Evolutionary conservation across 306 rosid genomes (phyloP), one percentile per base, ranked within the genome.

Genomic region (Malus orientalis): DNA sequence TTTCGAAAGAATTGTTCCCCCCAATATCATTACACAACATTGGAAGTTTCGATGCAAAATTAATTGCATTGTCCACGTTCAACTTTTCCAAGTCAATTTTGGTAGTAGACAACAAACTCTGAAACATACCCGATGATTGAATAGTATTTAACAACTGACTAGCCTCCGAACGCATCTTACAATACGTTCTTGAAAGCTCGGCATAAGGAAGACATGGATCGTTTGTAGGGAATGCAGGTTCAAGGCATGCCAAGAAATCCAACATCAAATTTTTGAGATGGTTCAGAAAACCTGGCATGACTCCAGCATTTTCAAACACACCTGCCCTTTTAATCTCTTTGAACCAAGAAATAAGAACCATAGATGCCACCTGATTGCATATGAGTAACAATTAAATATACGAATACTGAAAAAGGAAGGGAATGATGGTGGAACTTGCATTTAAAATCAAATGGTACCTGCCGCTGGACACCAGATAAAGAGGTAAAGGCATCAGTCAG

Each of bases 301-400:
- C 81, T 67, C 82, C 83, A 71, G 27, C 73, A 64, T 55, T 86
- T 78, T 71, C 82, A 71, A 71, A 70, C 44, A 38, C 76, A 74
- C 54, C 85, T 29, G 27, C 51, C 76, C 54, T 64, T 80, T 80
- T 83, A 32, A 81, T 85, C 86, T 92, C 97, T 84, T 92, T 95
- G 84, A 90, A 90, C 97, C 96, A 95, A 82, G 98, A 90, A 84
- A 89, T 84, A 69, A 95, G 95, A 61, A 95, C 85, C 96, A 92
- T 86, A 55, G 96, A 89, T 32, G 96, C 98, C 66, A 95, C 97
- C 98, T 95, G 77, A 84, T 69, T 74, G 80, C 75, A 78, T 73
- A 72, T 8, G 47, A 53, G 57, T 38, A 53, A 57, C 25, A 11
- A 57, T 70, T 45, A 80, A 53, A 71, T 36, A 70, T 75, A 74